Conservation (phyloP, 2,329 filamentous ascomycete species). For the Aspergillus vadensis region DNA sequence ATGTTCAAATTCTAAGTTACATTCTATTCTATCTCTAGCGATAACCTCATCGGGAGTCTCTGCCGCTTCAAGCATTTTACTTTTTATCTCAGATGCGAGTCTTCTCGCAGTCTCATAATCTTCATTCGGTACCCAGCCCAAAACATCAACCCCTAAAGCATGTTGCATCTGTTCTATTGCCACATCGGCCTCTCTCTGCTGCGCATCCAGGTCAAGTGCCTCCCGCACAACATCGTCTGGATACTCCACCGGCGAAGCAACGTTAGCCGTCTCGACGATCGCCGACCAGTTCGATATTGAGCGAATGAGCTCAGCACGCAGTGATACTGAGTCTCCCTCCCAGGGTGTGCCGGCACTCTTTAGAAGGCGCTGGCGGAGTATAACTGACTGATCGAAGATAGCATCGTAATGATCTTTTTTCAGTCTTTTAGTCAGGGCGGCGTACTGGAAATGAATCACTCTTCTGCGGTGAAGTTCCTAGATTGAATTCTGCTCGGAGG, state of each 20-base stretch:
- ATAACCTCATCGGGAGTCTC: conserved; percentile 19
- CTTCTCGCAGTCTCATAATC: conserved; percentile 23
- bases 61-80: conserved; percentile 22
- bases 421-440: conserved; percentile 18
- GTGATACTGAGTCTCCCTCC: conserved; percentile 27
- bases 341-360: conserved; percentile 23
- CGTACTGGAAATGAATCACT: conserved; percentile 27
- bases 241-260: conserved; percentile 20
- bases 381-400: conserved; percentile 16
- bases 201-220: conserved; percentile 16
- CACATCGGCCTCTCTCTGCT: conserved; percentile 24
- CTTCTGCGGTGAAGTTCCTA: conserved; percentile 17
- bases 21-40: no score
- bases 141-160: conserved; percentile 22
- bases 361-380: conserved; percentile 22
- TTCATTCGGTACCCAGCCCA: conserved; percentile 29
- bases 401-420: conserved; percentile 24
- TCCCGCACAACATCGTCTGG: conserved; percentile 14
- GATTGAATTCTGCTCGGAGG: conserved; percentile 6
- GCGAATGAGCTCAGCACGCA: conserved; percentile 28
- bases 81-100: conserved; percentile 21
- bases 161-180: conserved; percentile 23
- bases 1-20: no score
- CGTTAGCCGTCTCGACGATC: background rate
- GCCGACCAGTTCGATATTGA: conserved; percentile 19